Conservation (phyloP, 2,329 filamentous ascomycete species). For the Penicillium sp. region DNA sequence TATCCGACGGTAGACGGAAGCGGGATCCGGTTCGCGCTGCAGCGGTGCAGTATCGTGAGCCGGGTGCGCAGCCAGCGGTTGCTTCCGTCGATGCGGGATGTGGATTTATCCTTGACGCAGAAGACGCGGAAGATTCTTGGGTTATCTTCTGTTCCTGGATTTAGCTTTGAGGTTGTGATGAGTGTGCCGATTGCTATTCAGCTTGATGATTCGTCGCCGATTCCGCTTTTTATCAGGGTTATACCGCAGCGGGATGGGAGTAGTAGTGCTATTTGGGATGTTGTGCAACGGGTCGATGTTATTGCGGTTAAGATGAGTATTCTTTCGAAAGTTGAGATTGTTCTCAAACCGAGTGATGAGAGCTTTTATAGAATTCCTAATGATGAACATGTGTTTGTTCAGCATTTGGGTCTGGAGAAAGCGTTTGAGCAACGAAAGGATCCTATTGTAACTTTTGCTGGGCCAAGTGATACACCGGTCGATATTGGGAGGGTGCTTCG, state of each 20-base stretch:
- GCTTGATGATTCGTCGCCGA: constrained; percentile 12
- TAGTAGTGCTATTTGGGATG: constrained; percentile 12
- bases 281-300: constrained; percentile 13
- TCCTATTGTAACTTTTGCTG: constrained; percentile 4
- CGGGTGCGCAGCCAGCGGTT: constrained; percentile 31
- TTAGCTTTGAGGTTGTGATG: constrained; percentile 28
- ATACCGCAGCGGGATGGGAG: background rate
- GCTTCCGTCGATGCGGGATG: constrained; percentile 30
- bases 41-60: background rate
- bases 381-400: background rate
- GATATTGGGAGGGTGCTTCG: constrained; percentile 17
- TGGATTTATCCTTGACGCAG: constrained; percentile 34
- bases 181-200: constrained; percentile 29
- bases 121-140: constrained; percentile 35
- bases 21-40: background rate
- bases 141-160: constrained; percentile 33
- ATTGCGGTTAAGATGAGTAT: constrained; percentile 12
- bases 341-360: constrained; percentile 13
- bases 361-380: background rate
- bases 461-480: constrained; percentile 7
- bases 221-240: constrained; percentile 17
- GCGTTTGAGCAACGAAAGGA: background rate
- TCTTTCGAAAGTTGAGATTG: constrained; percentile 6
- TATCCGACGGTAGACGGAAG: background rate
- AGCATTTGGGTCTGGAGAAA: constrained; percentile 9